Conservation (phyloP, 371 early-diverging fungal genomes). For the Mucor plumbeus region DNA sequence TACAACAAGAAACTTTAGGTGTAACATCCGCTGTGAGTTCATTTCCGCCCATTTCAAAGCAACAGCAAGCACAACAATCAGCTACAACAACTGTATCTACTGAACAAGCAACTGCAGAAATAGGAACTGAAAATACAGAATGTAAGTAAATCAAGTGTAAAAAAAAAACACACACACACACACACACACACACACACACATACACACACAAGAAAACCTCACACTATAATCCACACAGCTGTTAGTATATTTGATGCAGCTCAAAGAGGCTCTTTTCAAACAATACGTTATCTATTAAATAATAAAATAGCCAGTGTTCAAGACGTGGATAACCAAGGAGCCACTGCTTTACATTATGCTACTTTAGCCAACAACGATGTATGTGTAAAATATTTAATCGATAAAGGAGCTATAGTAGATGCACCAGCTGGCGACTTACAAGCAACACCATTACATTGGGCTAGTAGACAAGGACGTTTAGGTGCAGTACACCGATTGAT, state of each 20-base stretch:
- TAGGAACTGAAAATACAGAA: constrained; percentile 5
- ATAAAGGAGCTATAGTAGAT: constrained; percentile 81
- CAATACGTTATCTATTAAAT: constrained; percentile 58
- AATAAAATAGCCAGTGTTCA: constrained; percentile 51
- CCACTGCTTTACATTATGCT: constrained; percentile 83
- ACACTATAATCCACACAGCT: neutral
- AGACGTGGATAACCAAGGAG: constrained; percentile 68
- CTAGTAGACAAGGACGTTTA: constrained; percentile 77
- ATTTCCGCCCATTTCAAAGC: constrained; percentile 4
- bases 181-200: neutral
- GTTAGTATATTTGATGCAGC: constrained; percentile 69
- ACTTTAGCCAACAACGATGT: constrained; percentile 78
- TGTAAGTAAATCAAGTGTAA: neutral
- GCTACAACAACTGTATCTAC: constrained; percentile 13
- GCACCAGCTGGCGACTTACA: constrained; percentile 75
- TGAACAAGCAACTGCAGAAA: constrained; percentile 18
- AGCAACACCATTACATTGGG: constrained; percentile 94
- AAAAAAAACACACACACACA: neutral
- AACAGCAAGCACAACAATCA: neutral
- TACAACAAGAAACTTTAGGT: neutral
- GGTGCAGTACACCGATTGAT: constrained; percentile 75
- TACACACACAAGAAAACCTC: neutral
- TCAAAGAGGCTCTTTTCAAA: constrained; percentile 66
- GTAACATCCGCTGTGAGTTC: neutral
- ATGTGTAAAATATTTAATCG: constrained; percentile 79